These are phyloP conservation scores for Suillus ampliporus DNA, from an alignment of 768 basidiomycete species.

Conservation along the genomic window DNA sequence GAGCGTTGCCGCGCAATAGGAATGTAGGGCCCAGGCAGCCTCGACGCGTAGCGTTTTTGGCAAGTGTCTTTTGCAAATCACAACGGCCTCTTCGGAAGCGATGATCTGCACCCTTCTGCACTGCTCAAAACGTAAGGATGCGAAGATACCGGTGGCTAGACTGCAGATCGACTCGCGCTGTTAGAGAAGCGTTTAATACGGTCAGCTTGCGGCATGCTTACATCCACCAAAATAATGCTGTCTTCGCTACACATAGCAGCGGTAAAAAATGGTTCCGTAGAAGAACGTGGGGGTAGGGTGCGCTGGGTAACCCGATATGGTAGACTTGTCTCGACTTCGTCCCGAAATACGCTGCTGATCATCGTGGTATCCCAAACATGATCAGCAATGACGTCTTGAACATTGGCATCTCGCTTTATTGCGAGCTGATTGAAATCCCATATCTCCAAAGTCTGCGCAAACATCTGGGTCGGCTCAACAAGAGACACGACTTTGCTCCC, in stretches of 20 bases:
- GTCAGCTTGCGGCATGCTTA: constrained; percentile 22
- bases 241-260: constrained; percentile 63
- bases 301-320: constrained; percentile 49
- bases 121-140: constrained; percentile 33
- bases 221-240: constrained; percentile 56
- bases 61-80: not conserved
- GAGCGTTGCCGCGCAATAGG: not conserved
- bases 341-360: constrained; percentile 43
- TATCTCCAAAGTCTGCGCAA: constrained; percentile 39
- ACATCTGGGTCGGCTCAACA: constrained; percentile 12
- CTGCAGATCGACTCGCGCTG: constrained; percentile 15
- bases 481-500: constrained; percentile 51
- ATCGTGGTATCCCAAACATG: constrained; percentile 33
- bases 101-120: not conserved
- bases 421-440: constrained; percentile 59
- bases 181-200: not conserved
- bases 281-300: constrained; percentile 19
- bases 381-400: constrained; percentile 23
- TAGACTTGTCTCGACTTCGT: constrained; percentile 48
- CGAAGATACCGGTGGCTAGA: constrained; percentile 31
- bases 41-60: not conserved
- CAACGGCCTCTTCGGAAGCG: not conserved
- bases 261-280: constrained; percentile 20
- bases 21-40: not conserved
- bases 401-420: constrained; percentile 31